Evolutionary conservation across 2,329 filamentous ascomycete genomes (phyloP), one percentile per base, ranked within the genome.

Genomic region (Teratosphaeria nubilosa): DNA sequence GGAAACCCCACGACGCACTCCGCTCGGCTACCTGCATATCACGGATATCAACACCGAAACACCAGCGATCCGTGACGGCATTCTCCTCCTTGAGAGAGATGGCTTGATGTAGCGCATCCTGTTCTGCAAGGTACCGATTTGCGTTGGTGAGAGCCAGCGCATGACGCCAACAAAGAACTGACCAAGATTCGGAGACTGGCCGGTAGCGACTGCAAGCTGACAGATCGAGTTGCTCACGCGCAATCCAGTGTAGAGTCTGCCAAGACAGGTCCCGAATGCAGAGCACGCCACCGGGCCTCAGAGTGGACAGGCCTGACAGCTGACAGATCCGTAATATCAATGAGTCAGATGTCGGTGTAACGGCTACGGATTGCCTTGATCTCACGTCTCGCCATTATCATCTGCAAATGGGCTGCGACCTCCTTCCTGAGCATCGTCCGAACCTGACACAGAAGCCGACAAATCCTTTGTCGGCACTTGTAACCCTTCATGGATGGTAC

Each of bases 391-490:
- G 31, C 55, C 53, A 55, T 61, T 61, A 31, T 60, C 59, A 50
- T 62, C 60, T 9, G 56, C 58, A 41, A 62, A 62, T 16, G 60
- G 60, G 32, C 60, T 62, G 14, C 54, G 53, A 24, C 37, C 59
- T n/a, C 56, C 59, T 14, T 54, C 56, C 20, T 51, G 53, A 31
- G 37, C 22, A 32, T 60, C 56, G 9, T 60, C 56, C 34, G 34
- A 51, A 9, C 53, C 30, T 16, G 58, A 57, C 13, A 60, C 41
- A n/a, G 58, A 60, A 30, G 37, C 55, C 45, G 58, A 60, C 16
- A 58, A 41, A 24, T 60, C 56, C 22, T 25, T 50, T 25, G 56
- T 31, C 51, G 55, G 58, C 45, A 54, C 55, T 34, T 57, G 53
- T 16, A 59, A 51, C 20, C 11, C 50, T 32, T 25, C 57, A 31